Percentiles rank a stretch among this genome's conserved stretches.
Evolutionary conservation across 768 basidiomycete genomes (phyloP).

Genomic region (Coprinellus micaceus): DNA sequence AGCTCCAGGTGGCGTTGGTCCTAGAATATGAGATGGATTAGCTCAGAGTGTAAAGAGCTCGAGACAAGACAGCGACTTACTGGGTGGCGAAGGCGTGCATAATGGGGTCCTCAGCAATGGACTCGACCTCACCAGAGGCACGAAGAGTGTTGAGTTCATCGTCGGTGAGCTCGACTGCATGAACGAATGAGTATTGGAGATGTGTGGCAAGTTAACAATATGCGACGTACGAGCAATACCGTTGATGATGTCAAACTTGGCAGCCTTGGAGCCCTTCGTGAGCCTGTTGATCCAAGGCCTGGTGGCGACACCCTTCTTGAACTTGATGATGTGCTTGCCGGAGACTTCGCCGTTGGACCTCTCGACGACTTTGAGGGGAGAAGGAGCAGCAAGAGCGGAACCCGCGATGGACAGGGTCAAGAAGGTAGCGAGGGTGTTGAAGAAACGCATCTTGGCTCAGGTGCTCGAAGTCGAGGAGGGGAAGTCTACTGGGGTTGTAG

Average conservation of each 20-base stretch:
- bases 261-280: not conserved
- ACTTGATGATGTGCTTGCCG: constrained; percentile 12
- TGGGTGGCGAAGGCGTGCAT: constrained; percentile 21
- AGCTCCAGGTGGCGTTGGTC: constrained; percentile 32
- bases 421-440: not conserved
- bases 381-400: constrained; percentile 3
- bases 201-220: not conserved
- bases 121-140: constrained; percentile 21
- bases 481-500: not conserved
- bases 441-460: constrained; percentile 5
- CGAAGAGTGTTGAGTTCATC: constrained; percentile 20
- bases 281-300: not conserved
- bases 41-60: too few relatives aligned
- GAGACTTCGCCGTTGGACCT: constrained; percentile 8
- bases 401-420: constrained; percentile 5
- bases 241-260: constrained; percentile 13
- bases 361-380: constrained; percentile 10
- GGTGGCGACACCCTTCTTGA: constrained; percentile 9
- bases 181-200: not conserved
- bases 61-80: constrained; percentile 9
- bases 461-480: not conserved
- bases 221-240: constrained; percentile 8
- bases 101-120: constrained; percentile 25
- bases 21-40: constrained; percentile 8
- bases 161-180: constrained; percentile 15